phyloP scores from a whole-genome alignment of 2,329 filamentous ascomycete species.

The Fusarium nanum region DNA sequence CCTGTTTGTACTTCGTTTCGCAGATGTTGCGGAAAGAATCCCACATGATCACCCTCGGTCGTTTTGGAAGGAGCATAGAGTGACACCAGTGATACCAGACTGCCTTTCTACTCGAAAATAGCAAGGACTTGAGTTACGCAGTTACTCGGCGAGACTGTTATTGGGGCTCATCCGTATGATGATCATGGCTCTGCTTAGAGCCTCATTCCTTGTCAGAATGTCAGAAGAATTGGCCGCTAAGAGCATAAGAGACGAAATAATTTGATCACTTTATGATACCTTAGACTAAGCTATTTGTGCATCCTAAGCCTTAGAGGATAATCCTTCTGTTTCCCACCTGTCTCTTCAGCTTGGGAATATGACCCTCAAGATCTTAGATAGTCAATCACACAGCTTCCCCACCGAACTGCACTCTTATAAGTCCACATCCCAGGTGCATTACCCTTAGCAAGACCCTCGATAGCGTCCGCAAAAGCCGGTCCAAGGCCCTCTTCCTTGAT shows the following conservation, averaged over 20 bases:
- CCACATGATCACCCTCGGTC: slow-evolving; percentile 14
- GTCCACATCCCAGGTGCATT: slow-evolving; percentile 40
- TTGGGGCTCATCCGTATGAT: background rate
- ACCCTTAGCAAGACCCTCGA: slow-evolving; percentile 29
- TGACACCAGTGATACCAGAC: slow-evolving; percentile 17
- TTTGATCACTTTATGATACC: background rate
- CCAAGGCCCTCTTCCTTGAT: slow-evolving; percentile 33
- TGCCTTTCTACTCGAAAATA: background rate
- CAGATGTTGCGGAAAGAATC: background rate
- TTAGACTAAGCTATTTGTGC: background rate
- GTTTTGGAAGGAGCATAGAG: background rate
- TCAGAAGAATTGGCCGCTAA: too few species aligned
- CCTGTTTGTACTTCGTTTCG: slow-evolving; percentile 15
- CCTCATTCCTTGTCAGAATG: too few species aligned
- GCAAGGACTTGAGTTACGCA: background rate
- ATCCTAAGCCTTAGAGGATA: background rate
- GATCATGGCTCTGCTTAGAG: too few species aligned
- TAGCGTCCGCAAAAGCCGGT: slow-evolving; percentile 31
- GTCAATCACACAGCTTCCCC: slow-evolving; percentile 27
- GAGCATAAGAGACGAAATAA: background rate
- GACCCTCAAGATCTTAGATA: slow-evolving; percentile 27
- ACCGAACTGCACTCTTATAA: slow-evolving; percentile 34
- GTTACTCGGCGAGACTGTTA: background rate
- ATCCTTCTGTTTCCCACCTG: background rate
- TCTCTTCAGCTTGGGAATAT: accelerated